Evolutionary conservation across 192 early-diverging fungal species (phyloP).

Genomic region (Coemansia sp.): DNA sequence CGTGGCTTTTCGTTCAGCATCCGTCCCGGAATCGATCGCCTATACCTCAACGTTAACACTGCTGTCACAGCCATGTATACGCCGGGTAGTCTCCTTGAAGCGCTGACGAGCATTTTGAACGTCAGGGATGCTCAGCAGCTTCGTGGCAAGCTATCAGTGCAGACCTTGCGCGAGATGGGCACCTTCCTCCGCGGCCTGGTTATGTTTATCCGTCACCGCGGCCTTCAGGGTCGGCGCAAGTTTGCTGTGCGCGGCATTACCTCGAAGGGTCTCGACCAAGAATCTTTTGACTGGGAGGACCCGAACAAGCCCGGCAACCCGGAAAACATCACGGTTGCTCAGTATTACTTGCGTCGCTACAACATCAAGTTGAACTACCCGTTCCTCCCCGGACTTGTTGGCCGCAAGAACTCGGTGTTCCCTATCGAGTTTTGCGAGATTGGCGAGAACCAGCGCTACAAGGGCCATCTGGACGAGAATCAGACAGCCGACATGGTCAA

Average conservation of each 20-base stretch:
- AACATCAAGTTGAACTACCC: conserved; percentile 71
- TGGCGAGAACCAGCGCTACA: conserved; percentile 78
- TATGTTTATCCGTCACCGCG: conserved; percentile 61
- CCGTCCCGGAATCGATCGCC: conserved; percentile 70
- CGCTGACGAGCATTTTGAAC: conserved; percentile 68
- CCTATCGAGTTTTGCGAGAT: conserved; percentile 93
- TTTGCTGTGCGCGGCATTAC: conserved; percentile 75
- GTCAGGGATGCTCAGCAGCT: conserved; percentile 56
- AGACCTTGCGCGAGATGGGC: conserved; percentile 20
- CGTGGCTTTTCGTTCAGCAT: conserved; percentile 91
- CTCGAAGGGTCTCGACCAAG: conserved; percentile 61
- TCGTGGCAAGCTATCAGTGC: conserved; percentile 11
- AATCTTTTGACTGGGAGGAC: conserved; percentile 70
- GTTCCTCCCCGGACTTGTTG: conserved; percentile 80
- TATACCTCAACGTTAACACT: conserved; percentile 76
- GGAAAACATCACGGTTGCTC: conserved; percentile 65
- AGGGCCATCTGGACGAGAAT: conserved; percentile 78
- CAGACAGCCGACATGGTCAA: conserved; percentile 96
- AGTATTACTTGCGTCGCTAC: conserved; percentile 80
- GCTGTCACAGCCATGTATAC: conserved; percentile 70
- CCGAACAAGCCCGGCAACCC: conserved; percentile 48
- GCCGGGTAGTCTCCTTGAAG: conserved; percentile 68
- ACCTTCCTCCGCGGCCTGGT: conserved; percentile 56
- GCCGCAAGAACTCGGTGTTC: conserved; percentile 68
- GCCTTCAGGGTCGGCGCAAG: conserved; percentile 65